Conservation (phyloP, 495 filamentous ascomycete genomes). For the Penicillium roqueforti region DNA sequence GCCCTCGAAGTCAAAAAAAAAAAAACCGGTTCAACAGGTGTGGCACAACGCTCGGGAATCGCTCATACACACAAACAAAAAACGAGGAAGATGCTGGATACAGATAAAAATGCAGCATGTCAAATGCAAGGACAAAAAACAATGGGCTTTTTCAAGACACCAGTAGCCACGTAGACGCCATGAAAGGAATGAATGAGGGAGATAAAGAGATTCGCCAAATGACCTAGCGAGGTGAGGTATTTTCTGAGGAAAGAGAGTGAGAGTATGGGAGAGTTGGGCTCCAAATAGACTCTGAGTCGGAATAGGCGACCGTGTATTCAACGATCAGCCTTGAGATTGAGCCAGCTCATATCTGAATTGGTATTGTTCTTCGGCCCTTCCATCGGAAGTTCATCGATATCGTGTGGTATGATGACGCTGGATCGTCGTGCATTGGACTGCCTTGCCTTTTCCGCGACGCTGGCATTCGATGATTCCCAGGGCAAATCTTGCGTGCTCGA, state of each 20-base stretch:
- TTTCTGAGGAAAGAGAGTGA: not conserved
- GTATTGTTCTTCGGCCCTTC: conserved; percentile 25
- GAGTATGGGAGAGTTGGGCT: conserved; percentile 3
- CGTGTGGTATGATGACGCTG: conserved; percentile 35
- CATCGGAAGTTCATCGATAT: conserved; percentile 41
- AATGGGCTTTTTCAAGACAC: conserved; percentile 16
- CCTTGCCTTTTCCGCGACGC: conserved; percentile 14
- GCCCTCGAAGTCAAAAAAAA: not conserved
- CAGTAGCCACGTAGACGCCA: conserved; percentile 16
- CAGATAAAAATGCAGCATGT: conserved; percentile 12
- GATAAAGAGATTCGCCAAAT: not conserved
- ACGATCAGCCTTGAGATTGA: conserved; percentile 53
- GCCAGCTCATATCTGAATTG: conserved; percentile 71
- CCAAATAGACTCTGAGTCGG: not conserved
- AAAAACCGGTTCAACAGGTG: conserved; percentile 1
- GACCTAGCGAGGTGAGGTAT: not conserved
- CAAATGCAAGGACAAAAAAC: conserved; percentile 5
- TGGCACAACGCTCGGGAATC: conserved; percentile 21
- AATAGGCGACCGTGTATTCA: conserved; percentile 13
- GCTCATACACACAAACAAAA: conserved; percentile 16
- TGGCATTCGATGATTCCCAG: conserved; percentile 12
- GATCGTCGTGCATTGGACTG: conserved; percentile 34
- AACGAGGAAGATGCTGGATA: conserved; percentile 1
- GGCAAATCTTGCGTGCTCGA: conserved; percentile 33
- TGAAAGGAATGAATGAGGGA: conserved; percentile 6